These are phyloP conservation scores for Sarocladiaceae sp. DNA, from an alignment of 2,329 filamentous ascomycete genomes.

Conservation along the genomic window DNA sequence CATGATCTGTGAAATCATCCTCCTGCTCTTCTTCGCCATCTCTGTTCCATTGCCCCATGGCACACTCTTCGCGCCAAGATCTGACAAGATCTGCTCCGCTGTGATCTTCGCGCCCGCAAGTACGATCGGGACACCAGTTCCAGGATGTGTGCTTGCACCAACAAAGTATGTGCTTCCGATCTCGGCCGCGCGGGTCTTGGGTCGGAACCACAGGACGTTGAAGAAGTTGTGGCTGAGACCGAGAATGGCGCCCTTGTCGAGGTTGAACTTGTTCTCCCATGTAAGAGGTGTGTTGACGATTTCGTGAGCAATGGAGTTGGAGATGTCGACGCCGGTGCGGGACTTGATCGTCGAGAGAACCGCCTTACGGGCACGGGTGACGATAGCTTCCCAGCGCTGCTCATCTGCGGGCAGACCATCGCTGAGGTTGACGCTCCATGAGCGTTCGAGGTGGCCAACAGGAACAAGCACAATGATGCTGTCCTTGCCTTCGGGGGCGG, in stretches of 20 bases:
- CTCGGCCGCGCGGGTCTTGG: constrained; percentile 48
- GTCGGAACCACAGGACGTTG: constrained; percentile 65
- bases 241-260: constrained; percentile 70
- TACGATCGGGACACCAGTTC: constrained; percentile 71
- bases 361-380: constrained; percentile 52
- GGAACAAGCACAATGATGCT: constrained; percentile 67
- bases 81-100: constrained; percentile 37
- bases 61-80: constrained; percentile 19
- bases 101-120: constrained; percentile 64
- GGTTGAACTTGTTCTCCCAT: constrained; percentile 67
- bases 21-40: constrained; percentile 4
- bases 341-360: constrained; percentile 57
- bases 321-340: constrained; percentile 53
- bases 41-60: constrained; percentile 10
- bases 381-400: constrained; percentile 59
- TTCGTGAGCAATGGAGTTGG: constrained; percentile 52
- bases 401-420: constrained; percentile 29
- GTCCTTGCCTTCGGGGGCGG: constrained; percentile 63
- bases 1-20: constrained; percentile 11
- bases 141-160: constrained; percentile 70
- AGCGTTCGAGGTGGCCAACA: constrained; percentile 61
- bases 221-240: constrained; percentile 71
- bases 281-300: constrained; percentile 59
- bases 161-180: constrained; percentile 62
- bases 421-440: constrained; percentile 24